A percentile compares a stretch with the other conserved stretches of the same genome.
Evolutionary conservation across 192 early-diverging fungal genomes (phyloP).

Genomic region (Podila epigama): DNA sequence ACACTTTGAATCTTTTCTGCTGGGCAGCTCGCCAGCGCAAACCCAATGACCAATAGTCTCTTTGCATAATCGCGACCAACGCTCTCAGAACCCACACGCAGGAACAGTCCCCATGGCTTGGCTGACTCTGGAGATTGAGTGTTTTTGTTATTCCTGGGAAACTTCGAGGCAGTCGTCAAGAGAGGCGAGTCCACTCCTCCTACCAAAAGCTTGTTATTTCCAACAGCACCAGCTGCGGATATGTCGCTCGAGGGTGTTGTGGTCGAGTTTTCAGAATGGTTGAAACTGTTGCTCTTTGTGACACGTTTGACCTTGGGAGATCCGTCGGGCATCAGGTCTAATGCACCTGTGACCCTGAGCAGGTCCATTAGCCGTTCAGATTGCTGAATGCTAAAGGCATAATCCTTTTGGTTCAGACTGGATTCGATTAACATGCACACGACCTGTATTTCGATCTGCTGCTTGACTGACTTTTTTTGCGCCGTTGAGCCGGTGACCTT

Average conservation of each 20-base stretch:
- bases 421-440: conserved; percentile 68
- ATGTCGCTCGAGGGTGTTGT: not conserved
- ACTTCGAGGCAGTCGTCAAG: too few species aligned
- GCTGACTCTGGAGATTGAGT: conserved; percentile 51
- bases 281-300: conserved; percentile 24
- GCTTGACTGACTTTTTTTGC: conserved; percentile 19
- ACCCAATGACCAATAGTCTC: conserved; percentile 58
- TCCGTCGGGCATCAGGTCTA: conserved; percentile 32
- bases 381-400: conserved; percentile 57
- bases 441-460: conserved; percentile 58
- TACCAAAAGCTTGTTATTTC: too few species aligned
- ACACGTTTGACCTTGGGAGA: conserved; percentile 23
- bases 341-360: conserved; percentile 23
- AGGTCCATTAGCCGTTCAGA: conserved; percentile 68
- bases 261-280: not conserved
- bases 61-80: conserved; percentile 42
- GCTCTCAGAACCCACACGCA: conserved; percentile 43
- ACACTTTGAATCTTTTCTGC: conserved; percentile 44
- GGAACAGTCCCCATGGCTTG: conserved; percentile 52
- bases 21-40: conserved; percentile 63
- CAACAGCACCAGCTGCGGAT: not conserved
- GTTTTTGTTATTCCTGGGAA: too few species aligned
- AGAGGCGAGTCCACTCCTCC: too few species aligned
- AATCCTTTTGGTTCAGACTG: conserved; percentile 64
- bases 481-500: conserved; percentile 46